Conservation (phyloP, 2,329 filamentous ascomycete genomes). For the Sporothrix schenckii region DNA sequence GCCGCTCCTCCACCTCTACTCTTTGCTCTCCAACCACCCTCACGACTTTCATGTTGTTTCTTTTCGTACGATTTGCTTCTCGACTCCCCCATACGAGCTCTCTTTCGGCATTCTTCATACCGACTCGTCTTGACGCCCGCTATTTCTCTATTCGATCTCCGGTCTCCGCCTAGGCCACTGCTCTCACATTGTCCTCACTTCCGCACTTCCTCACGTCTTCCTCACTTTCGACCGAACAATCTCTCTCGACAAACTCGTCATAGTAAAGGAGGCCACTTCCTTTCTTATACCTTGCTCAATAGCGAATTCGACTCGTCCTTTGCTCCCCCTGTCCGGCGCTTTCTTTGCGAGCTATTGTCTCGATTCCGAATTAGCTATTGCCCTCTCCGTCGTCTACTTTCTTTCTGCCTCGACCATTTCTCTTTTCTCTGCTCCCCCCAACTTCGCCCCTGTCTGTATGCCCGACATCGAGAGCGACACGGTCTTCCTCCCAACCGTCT, state of each 20-base stretch:
- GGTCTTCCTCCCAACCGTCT: neutral
- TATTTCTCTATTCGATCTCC: neutral
- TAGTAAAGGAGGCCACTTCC: neutral
- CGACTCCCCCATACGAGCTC: neutral
- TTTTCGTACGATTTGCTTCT: neutral
- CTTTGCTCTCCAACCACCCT: neutral
- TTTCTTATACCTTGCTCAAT: neutral
- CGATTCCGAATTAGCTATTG: slow-evolving; percentile 1
- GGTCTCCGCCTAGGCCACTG: neutral
- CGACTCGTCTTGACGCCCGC: neutral
- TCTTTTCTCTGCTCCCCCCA: neutral
- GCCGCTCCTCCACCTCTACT: slow-evolving; percentile 20
- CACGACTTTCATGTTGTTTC: neutral
- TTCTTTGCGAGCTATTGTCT: slow-evolving; percentile 6
- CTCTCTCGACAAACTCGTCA: slow-evolving; percentile 2
- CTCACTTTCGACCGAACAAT: neutral
- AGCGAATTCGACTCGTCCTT: neutral
- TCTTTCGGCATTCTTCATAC: slow-evolving; percentile 2
- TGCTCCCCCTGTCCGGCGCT: neutral
- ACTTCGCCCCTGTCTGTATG: neutral
- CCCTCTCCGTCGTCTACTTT: neutral
- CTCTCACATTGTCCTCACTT: neutral
- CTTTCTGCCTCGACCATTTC: neutral
- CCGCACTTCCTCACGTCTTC: slow-evolving; percentile 11
- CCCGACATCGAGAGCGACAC: neutral